Evolutionary conservation across 2,329 filamentous ascomycete species (phyloP).

Genomic region (Aspergillus chevalieri): DNA sequence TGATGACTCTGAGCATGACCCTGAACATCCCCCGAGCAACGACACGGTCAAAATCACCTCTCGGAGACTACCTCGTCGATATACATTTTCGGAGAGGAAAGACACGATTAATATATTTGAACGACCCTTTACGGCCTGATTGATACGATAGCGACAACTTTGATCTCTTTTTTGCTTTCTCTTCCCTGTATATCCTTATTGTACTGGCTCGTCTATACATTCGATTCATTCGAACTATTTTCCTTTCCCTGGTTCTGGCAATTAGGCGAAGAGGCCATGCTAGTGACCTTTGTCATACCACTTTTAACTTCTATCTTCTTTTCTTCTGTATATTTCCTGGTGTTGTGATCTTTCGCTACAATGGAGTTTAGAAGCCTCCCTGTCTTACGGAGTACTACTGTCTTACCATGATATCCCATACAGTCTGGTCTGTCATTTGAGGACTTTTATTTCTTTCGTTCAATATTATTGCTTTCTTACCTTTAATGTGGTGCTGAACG

Average conservation of each 20-base stretch:
- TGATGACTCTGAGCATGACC: conserved; percentile 10
- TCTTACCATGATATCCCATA: no score
- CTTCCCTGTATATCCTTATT: conserved; percentile 6
- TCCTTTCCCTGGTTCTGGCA: conserved; percentile 1
- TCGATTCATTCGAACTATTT: conserved; percentile 3
- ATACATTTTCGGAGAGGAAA: conserved; percentile 8
- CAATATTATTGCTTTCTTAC: no score
- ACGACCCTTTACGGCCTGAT: conserved; percentile 27
- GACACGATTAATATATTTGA: conserved; percentile 8
- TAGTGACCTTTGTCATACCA: no score
- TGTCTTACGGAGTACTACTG: no score
- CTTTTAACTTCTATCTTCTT: no score
- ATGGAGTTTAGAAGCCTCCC: no score
- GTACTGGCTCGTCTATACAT: neutral
- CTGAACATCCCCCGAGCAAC: conserved; percentile 17
- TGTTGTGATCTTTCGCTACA: no score
- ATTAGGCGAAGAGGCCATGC: neutral
- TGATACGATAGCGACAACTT: conserved; percentile 15
- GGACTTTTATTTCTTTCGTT: no score
- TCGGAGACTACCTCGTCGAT: conserved; percentile 5
- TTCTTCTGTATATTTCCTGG: no score
- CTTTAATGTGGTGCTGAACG: no score
- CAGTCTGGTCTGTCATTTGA: no score
- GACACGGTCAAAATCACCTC: conserved; percentile 21
- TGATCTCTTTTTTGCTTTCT: conserved; percentile 4